These are phyloP conservation scores for Periconia sp. DNA, from an alignment of 2,329 filamentous ascomycete species.

Conservation along the genomic window DNA sequence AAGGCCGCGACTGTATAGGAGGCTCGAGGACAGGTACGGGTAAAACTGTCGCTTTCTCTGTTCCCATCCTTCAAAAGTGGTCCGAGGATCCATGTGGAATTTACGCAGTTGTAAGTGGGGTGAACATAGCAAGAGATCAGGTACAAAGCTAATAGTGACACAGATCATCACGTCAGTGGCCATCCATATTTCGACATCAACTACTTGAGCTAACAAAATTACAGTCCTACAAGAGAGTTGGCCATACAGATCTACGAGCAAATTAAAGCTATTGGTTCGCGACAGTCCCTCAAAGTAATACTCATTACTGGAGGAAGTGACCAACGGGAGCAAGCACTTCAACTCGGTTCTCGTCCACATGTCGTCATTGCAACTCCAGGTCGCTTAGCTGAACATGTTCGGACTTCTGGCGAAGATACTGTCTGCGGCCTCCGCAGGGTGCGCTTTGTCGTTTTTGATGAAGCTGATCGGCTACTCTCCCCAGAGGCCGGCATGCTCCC, in stretches of 20 bases:
- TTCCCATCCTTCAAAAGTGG: conserved; percentile 93
- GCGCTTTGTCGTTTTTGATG: conserved; percentile 87
- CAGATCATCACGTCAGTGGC: conserved; percentile 77
- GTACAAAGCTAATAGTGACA: background rate
- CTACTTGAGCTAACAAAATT: conserved; percentile 7
- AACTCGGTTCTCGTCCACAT: conserved; percentile 79
- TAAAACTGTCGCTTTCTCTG: conserved; percentile 95
- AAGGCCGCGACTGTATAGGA: conserved; percentile 88
- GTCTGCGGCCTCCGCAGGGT: conserved; percentile 77
- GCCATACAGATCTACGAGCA: conserved; percentile 97
- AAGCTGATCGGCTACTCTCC: conserved; percentile 86
- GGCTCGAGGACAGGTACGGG: conserved; percentile 93
- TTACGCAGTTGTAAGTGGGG: conserved; percentile 64
- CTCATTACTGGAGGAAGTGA: conserved; percentile 92
- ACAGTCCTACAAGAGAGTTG: conserved; percentile 65
- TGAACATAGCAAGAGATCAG: background rate
- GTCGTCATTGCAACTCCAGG: conserved; percentile 91
- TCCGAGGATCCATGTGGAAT: conserved; percentile 89
- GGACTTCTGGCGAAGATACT: conserved; percentile 87
- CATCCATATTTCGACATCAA: background rate
- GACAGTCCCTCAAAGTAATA: conserved; percentile 81
- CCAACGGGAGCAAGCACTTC: conserved; percentile 87
- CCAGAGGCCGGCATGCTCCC: conserved; percentile 84
- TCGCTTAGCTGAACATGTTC: conserved; percentile 89
- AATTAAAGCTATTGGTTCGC: conserved; percentile 86